phyloP scores from a whole-genome alignment of 176 grass and related monocot species.

The Hsuehochloa calcarea region DNA sequence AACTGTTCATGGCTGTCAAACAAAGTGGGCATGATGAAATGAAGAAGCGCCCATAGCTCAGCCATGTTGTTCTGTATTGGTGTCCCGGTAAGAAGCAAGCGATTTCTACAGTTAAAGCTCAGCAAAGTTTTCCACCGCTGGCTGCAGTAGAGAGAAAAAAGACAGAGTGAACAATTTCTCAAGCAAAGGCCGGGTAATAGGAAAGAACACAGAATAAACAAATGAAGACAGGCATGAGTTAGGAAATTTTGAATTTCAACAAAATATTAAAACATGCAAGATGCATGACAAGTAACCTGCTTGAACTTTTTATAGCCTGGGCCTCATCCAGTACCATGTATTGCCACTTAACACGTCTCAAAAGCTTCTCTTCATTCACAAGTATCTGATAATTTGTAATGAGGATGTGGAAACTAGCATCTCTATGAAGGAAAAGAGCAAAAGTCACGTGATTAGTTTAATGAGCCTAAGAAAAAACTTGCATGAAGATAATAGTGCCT shows the following conservation, averaged over 20 bases:
- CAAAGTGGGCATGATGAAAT: constrained; percentile 99
- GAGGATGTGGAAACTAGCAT: constrained; percentile 94
- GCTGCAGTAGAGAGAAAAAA: constrained; percentile 51
- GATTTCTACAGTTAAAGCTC: constrained; percentile 98
- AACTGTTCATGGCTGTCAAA: constrained; percentile 99
- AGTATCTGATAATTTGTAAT: constrained; percentile 99
- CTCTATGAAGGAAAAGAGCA: constrained; percentile 50
- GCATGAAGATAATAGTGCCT: not conserved
- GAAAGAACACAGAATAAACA: constrained; percentile 4
- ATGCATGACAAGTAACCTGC: constrained; percentile 56
- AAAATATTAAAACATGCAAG: constrained; percentile 7
- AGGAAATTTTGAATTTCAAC: not conserved
- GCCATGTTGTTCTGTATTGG: constrained; percentile 99
- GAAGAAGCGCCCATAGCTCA: constrained; percentile 98
- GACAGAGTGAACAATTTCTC: constrained; percentile 18
- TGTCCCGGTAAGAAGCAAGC: constrained; percentile 96
- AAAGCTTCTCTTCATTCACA: constrained; percentile 95
- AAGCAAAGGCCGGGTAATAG: constrained; percentile 18
- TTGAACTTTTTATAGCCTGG: constrained; percentile 99
- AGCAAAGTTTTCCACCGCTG: constrained; percentile 98
- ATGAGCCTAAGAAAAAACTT: not conserved
- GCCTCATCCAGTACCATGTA: constrained; percentile 99
- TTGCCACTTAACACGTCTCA: constrained; percentile 96
- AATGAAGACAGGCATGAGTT: not conserved
- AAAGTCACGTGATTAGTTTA: constrained; percentile 32